Percentiles rank a stretch among this genome's conserved stretches.
phyloP scores from a whole-genome alignment of 805 yeast genomes.

The Kluyveromyces nonfermentans region DNA sequence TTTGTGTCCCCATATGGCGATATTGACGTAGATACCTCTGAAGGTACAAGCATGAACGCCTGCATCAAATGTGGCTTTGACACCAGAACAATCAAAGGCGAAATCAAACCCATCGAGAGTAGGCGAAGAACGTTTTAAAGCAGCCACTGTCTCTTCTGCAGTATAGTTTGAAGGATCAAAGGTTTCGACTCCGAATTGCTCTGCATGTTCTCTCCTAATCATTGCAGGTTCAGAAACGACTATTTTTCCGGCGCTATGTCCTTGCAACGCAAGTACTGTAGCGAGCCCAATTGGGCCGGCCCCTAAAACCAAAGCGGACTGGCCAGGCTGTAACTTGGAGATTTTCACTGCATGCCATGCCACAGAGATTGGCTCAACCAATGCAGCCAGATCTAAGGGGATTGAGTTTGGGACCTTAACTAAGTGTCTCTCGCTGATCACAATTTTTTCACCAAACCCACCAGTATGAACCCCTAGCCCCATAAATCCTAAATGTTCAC shows the following conservation, averaged over 20 bases:
- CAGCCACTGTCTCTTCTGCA: slow-evolving; percentile 31
- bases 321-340: slow-evolving; percentile 37
- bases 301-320: slow-evolving; percentile 43
- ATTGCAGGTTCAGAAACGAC: slow-evolving; percentile 44
- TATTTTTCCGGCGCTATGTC: slow-evolving; percentile 39
- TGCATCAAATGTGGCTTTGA: slow-evolving; percentile 41
- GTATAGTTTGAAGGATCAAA: slow-evolving; percentile 38
- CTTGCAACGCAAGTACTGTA: slow-evolving; percentile 44
- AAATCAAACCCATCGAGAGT: slow-evolving; percentile 39
- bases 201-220: slow-evolving; percentile 41
- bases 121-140: slow-evolving; percentile 34
- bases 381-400: slow-evolving; percentile 46
- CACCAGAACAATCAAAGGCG: slow-evolving; percentile 47
- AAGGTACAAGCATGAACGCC: slow-evolving; percentile 41
- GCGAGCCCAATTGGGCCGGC: slow-evolving; percentile 59
- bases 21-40: slow-evolving; percentile 51
- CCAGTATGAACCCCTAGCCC: slow-evolving; percentile 54
- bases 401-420: slow-evolving; percentile 34
- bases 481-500: slow-evolving; percentile 38
- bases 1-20: slow-evolving; percentile 55
- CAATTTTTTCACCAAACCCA: slow-evolving; percentile 42
- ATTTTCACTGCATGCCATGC: slow-evolving; percentile 47
- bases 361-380: slow-evolving; percentile 50
- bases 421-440: slow-evolving; percentile 34
- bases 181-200: slow-evolving; percentile 36